Percentiles rank a stretch among this genome's conserved stretches.
These are phyloP conservation scores for Neurospora tetrasperma DNA, from an alignment of 495 filamentous ascomycete species.

Conservation along the genomic window DNA sequence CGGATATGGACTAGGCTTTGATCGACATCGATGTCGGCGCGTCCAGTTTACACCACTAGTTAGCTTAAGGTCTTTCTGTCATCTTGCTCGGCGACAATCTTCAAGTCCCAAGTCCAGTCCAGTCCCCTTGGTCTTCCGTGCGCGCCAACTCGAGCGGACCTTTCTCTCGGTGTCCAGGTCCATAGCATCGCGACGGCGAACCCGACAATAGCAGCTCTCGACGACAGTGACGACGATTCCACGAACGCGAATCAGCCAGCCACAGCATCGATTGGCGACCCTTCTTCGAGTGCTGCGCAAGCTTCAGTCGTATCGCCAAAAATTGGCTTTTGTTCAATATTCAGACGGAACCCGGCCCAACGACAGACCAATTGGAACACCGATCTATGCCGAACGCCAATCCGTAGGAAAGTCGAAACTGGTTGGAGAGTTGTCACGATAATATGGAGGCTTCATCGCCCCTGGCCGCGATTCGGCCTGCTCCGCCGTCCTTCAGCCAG, in stretches of 20 bases:
- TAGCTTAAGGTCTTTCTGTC: not conserved
- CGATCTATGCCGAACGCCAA: not conserved
- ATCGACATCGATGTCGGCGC: not conserved
- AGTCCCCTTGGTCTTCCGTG: not conserved
- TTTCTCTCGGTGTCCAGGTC: not conserved
- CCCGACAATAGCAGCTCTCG: not conserved
- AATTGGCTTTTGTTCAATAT: not conserved
- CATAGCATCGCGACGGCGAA: not conserved
- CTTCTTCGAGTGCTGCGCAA: not conserved
- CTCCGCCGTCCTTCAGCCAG: slow-evolving; percentile 44
- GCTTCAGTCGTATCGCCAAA: not conserved
- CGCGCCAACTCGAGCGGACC: not conserved
- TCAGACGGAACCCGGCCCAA: not conserved
- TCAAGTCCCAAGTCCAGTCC: not conserved
- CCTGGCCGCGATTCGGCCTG: slow-evolving; percentile 85
- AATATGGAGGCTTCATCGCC: slow-evolving; percentile 90
- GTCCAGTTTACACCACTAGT: not conserved
- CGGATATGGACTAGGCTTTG: not conserved
- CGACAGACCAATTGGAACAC: not conserved
- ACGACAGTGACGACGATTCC: not conserved
- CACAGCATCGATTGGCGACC: not conserved
- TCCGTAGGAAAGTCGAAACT: not conserved
- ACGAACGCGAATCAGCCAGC: not conserved
- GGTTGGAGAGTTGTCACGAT: not conserved
- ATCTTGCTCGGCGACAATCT: not conserved